phyloP scores from a whole-genome alignment of 345 rosid genomes.

The Populus pruinosa region DNA sequence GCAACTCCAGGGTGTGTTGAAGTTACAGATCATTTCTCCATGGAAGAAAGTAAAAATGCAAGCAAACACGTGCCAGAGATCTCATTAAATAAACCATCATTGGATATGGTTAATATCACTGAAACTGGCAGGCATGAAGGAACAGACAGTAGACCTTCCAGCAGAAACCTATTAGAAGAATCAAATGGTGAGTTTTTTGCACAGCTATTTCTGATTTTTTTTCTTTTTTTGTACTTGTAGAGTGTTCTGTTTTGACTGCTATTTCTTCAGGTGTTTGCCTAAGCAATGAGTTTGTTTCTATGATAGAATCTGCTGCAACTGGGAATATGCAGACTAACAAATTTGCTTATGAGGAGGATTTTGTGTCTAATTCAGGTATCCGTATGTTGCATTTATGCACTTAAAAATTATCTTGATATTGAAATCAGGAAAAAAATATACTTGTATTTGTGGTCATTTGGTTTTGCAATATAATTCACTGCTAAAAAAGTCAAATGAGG shows the following conservation, averaged over 20 bases:
- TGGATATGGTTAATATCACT: slow-evolving; percentile 1
- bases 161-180: slow-evolving; percentile 8
- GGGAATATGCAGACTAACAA: slow-evolving; percentile 5
- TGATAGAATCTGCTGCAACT: slow-evolving; percentile 9
- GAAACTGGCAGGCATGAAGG: slow-evolving; percentile 20
- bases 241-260: slow-evolving; percentile 13
- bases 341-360: slow-evolving; percentile 14
- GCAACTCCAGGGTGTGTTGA: slow-evolving; percentile 25
- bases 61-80: slow-evolving; percentile 5
- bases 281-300: slow-evolving; percentile 14
- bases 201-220: not conserved
- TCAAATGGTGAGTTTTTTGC: slow-evolving; percentile 26
- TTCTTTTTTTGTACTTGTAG: not conserved
- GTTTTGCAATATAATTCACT: too few species aligned
- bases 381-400: not conserved
- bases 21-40: slow-evolving; percentile 11
- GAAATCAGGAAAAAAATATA: not conserved
- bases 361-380: slow-evolving; percentile 28
- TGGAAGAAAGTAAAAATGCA: slow-evolving; percentile 17
- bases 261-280: slow-evolving; percentile 18
- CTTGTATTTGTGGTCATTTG: not conserved
- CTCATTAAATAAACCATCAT: not conserved
- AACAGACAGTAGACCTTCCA: slow-evolving; percentile 14
- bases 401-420: not conserved
- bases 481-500: too few species aligned